Evolutionary conservation across 2,329 filamentous ascomycete species (phyloP), one percentile per base, ranked within the genome.

Genomic region (Talaromyces atroroseus): DNA sequence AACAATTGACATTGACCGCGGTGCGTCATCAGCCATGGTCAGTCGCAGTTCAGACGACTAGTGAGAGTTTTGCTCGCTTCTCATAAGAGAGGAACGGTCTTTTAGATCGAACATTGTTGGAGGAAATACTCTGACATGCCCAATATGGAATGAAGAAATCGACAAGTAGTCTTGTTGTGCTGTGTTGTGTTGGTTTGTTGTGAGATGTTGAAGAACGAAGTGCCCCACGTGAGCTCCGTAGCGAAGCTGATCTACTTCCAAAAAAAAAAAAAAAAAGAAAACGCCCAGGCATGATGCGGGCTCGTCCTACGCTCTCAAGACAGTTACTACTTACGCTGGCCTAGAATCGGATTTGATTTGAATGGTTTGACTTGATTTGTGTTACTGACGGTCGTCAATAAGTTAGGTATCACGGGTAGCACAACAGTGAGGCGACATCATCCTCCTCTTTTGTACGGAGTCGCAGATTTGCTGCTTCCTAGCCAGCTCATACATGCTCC

Each of bases 1-100:
- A 46, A 76, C 61, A 61, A 76, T 74, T 57, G 73, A 75, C 73
- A 76, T 73, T 58, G 68, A 57, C 10, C 58, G 53, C 18, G 47
- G 58, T 45, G 50, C 65, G 59, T 68, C 62, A 60, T 70, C 66
- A 56, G 69, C 67, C 70, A 72, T 72, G 48, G 24, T 49, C 23
- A 44, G 40, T 10, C 24, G 7, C 24, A 26, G 24, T 26, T 26
- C 24, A 26, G 24, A 26, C 5, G 26, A 29, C 26, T 24, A 44
- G 40, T 44, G 40, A 20, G 18, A 11, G 7, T 24, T 7, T 45
- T 24, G 38, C 18, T 42, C 29, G 29, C 38, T 29, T 57, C 56
- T 58, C 51, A 32, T n/a, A 26, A 36, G 18, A 56, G 52, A 44
- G 18, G 40, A 23, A 12, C 20, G 40, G 40, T 20, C 40, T 44